Evolutionary conservation across 164 flowering plant species (phyloP).

Genomic region (Annona squamosa): DNA sequence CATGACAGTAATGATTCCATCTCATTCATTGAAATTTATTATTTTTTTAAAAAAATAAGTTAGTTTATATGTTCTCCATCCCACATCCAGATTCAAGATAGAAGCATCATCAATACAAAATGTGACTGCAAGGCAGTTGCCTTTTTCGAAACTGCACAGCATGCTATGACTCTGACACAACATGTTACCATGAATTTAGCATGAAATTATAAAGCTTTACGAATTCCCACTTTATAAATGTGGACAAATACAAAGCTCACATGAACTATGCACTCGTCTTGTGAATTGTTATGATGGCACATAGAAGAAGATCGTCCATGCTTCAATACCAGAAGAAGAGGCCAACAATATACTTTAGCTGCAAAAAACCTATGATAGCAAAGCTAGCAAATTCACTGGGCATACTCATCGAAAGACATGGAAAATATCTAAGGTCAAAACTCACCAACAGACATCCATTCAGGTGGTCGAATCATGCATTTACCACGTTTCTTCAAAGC

Average conservation of each 20-base stretch:
- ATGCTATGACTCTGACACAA: not conserved
- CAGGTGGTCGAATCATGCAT: slow-evolving; percentile 70
- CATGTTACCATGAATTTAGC: not conserved
- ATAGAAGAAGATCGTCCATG: not conserved
- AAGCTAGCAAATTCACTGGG: not conserved
- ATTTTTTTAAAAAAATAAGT: too few species aligned
- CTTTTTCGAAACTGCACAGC: not conserved
- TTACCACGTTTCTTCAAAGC: slow-evolving; percentile 91
- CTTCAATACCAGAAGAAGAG: not conserved
- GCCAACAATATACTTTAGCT: not conserved
- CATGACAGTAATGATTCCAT: not conserved
- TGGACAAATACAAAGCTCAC: not conserved
- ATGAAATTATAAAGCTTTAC: too few species aligned
- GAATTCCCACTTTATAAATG: not conserved
- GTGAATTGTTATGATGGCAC: not conserved
- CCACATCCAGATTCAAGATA: too few species aligned
- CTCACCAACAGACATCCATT: slow-evolving; percentile 88
- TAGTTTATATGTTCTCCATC: not conserved
- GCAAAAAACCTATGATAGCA: not conserved
- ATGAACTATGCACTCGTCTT: not conserved
- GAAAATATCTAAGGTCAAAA: slow-evolving; percentile 2
- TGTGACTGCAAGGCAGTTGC: not conserved
- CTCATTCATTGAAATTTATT: not conserved
- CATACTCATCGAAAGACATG: not conserved
- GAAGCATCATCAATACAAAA: not conserved